Base-by-base conservation (phyloP, 2,329 filamentous ascomycete species). In the Iodosphaeria phyllophila region DNA sequence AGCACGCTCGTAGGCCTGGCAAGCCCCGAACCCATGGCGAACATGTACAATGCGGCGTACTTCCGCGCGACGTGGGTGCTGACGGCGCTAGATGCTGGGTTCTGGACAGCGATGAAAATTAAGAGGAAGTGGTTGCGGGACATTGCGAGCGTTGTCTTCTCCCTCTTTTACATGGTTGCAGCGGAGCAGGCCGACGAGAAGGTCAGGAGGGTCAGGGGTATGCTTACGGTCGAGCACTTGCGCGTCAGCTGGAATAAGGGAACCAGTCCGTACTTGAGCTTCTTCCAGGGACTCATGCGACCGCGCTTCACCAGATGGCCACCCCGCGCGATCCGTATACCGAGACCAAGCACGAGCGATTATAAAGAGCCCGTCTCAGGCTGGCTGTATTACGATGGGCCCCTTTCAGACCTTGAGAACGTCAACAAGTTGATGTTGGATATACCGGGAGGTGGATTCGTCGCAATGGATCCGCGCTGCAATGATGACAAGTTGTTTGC, bases 51-150 rank as follows among this genome's bases (percentile, higher is more conserved):
- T 27, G 64, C 80, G 25, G 73, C 78, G 15, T 98, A 91, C 54
- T 98, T 92, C 48, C 74, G 89, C 24, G 89, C 89, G 28, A 98
- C 89, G 44, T 98, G 89, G 89, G 69, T 95, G 10, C 73, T 89
- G 26, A 98, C 89, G 0, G 89, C 83, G 0, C 54, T 98, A 31
- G 89, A 98, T 40, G 89, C 89, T 5, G 89, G 89, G 2, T 98
- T 93, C 49, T 98, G 89, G 89, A 92, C 83, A 0, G 89, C 89
- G 17, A 98, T 98, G 89, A 75, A 72, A 40, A 84, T 98, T 34
- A 68, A 67, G 23, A 46, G 46, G 26, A 83, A 77, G 39, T 84
- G 78, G 69, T 37, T 92, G 20, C 64, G 83, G 19, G 84, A 95
- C 44, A 44, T 92, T 9, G 68, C 77, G 7, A 83, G 80, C 43